Percentiles rank a stretch among this genome's conserved stretches.
Conservation (phyloP, 176 grass and related monocot species). For the maize (Zea mays) region Zm-B73-REFERENCE-NAM-5.0 NC_050101.1:62454501-62455000, state of each 20-base stretch:
- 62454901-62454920: slow-evolving; percentile 97
- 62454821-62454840: slow-evolving; percentile 77
- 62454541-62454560: too few relatives aligned
- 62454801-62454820: slow-evolving; percentile 86
- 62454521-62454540: too few relatives aligned
- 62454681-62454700: slow-evolving; percentile 75
- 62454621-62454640: too few relatives aligned
- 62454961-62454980: slow-evolving; percentile 99
- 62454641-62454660: too few relatives aligned
- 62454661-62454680: too few relatives aligned
- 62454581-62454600: too few relatives aligned
- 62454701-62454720: slow-evolving; percentile 85
- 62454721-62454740: slow-evolving; percentile 94
- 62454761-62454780: slow-evolving; percentile 98
- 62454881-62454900: slow-evolving; percentile 96
- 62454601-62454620: too few relatives aligned
- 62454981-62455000: slow-evolving; percentile 32
- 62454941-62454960: slow-evolving; percentile 93
- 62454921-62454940: slow-evolving; percentile 95
- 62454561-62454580: too few relatives aligned
- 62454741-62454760: slow-evolving; percentile 99
- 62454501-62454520: too few relatives aligned
- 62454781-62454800: slow-evolving; percentile 94
- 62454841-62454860: slow-evolving; percentile 99
- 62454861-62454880: slow-evolving; percentile 90